Conservation (phyloP, 768 basidiomycete genomes). For the Pholiota conissans region DNA sequence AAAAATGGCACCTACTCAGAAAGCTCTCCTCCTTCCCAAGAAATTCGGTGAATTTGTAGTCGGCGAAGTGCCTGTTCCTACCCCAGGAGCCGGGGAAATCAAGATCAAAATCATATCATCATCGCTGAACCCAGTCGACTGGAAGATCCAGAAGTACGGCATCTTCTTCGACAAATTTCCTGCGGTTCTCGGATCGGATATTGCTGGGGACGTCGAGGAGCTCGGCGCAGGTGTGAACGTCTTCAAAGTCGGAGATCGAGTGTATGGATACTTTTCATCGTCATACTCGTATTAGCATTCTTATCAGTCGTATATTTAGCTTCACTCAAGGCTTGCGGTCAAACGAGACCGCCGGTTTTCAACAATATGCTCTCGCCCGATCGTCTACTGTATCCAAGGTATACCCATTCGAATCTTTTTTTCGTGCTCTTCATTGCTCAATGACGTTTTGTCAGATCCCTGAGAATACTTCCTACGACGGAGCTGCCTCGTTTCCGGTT, state of each 20-base stretch:
- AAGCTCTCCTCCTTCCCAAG: constrained; percentile 5
- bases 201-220: constrained; percentile 16
- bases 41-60: constrained; percentile 1
- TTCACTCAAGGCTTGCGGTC: constrained; percentile 27
- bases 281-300: not conserved
- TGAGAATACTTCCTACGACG: constrained; percentile 33
- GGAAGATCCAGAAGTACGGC: constrained; percentile 20
- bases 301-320: not conserved
- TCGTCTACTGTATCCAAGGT: constrained; percentile 42
- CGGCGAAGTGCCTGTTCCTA: not conserved
- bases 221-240: constrained; percentile 13
- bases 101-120: constrained; percentile 20
- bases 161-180: constrained; percentile 12
- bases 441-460: constrained; percentile 29
- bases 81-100: constrained; percentile 17
- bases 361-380: constrained; percentile 43
- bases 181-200: constrained; percentile 13
- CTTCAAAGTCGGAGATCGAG: constrained; percentile 15
- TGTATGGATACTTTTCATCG: constrained; percentile 6
- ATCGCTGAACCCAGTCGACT: constrained; percentile 23
- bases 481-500: constrained; percentile 48
- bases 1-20: constrained; percentile 5
- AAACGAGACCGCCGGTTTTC: constrained; percentile 38
- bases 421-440: not conserved
- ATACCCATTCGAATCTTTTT: constrained; percentile 8